Conservation (phyloP, 768 basidiomycete genomes). For the Tricholoma furcatifolium region DNA sequence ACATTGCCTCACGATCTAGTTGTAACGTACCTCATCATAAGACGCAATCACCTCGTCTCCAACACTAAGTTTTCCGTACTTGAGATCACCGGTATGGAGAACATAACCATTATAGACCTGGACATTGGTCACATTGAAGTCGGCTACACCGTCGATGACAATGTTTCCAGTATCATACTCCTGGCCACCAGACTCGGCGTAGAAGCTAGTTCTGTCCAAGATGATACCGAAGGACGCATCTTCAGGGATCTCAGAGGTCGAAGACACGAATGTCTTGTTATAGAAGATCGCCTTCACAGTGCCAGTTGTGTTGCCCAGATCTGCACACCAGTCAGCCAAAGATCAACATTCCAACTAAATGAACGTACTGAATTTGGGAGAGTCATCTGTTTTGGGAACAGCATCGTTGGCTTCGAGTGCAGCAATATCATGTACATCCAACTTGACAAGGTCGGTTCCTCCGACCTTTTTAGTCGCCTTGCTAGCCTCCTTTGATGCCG, state of each 20-base stretch:
- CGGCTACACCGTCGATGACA: constrained; percentile 85
- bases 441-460: constrained; percentile 68
- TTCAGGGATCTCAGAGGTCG: constrained; percentile 66
- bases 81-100: constrained; percentile 85
- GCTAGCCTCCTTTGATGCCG: constrained; percentile 87
- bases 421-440: constrained; percentile 95
- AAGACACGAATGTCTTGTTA: constrained; percentile 68
- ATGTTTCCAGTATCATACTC: constrained; percentile 97
- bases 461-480: constrained; percentile 79
- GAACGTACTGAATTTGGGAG: constrained; percentile 81
- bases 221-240: constrained; percentile 77
- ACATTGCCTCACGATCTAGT: neutral
- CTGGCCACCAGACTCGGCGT: constrained; percentile 96
- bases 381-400: constrained; percentile 92
- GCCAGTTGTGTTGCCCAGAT: constrained; percentile 72
- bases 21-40: constrained; percentile 78
- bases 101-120: constrained; percentile 96
- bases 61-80: constrained; percentile 80
- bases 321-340: constrained; percentile 36
- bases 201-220: constrained; percentile 92
- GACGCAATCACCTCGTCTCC: constrained; percentile 84
- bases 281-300: constrained; percentile 83
- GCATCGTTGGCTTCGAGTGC: constrained; percentile 71
- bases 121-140: constrained; percentile 92
- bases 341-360: neutral